phyloP scores from a whole-genome alignment of 1,139 yeast genomes.

The Yarrowia galli region DNA sequence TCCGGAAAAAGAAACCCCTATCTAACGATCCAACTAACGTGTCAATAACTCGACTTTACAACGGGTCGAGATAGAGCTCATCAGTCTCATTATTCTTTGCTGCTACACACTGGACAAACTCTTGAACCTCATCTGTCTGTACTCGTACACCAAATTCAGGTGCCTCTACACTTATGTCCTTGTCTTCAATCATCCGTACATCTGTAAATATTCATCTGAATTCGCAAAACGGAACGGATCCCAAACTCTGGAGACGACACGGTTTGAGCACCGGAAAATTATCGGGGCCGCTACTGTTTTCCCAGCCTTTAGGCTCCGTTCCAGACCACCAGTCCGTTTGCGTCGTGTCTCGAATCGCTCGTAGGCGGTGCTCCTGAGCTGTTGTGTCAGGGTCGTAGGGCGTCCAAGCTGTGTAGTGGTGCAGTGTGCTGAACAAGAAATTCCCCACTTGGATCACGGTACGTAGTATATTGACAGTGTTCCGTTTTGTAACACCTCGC shows the following conservation, averaged over 20 bases:
- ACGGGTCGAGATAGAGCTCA: too few species aligned
- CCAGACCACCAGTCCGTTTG: background rate
- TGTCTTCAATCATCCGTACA: too few species aligned
- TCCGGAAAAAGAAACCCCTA: background rate
- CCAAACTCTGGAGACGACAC: slow-evolving; percentile 3
- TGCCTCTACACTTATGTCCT: too few species aligned
- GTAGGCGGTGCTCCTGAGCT: slow-evolving; percentile 10
- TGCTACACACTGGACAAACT: too few species aligned
- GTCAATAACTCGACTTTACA: background rate
- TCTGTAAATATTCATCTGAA: too few species aligned
- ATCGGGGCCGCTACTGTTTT: background rate
- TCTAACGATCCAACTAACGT: background rate
- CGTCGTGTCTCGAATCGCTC: slow-evolving; percentile 3
- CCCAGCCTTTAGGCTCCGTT: background rate
- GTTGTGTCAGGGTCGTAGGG: background rate
- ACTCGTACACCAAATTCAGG: too few species aligned
- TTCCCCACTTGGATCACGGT: too few species aligned
- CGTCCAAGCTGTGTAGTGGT: background rate
- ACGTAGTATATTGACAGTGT: too few species aligned
- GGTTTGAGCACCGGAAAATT: slow-evolving; percentile 13
- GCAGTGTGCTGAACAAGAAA: too few species aligned
- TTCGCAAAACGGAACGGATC: background rate
- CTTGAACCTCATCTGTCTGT: too few species aligned
- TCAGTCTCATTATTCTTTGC: background rate
- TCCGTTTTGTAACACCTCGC: too few species aligned